phyloP scores from a whole-genome alignment of 495 filamentous ascomycete species.

The Aspergillus indologenus region DNA sequence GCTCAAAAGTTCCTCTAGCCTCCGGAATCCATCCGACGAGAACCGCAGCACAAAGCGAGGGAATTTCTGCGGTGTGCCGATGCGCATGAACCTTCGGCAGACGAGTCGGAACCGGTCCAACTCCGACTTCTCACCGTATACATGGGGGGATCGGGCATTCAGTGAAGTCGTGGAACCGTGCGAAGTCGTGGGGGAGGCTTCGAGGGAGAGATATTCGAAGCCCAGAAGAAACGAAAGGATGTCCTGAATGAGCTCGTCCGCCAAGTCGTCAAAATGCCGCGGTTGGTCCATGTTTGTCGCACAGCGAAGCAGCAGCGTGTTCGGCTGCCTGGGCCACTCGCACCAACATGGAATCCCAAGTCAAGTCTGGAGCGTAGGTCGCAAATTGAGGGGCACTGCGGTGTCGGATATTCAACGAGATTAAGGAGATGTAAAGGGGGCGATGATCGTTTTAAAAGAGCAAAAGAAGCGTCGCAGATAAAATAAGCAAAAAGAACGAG shows the following conservation, averaged over 20 bases:
- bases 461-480: conserved; percentile 7
- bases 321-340: conserved; percentile 35
- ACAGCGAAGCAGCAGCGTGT: conserved; percentile 34
- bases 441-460: conserved; percentile 3
- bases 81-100: conserved; percentile 59
- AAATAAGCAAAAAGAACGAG: conserved; percentile 18
- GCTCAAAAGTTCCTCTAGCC: conserved; percentile 47
- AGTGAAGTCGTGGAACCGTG: conserved; percentile 5
- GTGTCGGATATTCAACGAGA: conserved; percentile 13
- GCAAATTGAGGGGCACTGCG: conserved; percentile 12
- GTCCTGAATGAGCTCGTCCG: conserved; percentile 59
- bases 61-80: conserved; percentile 60
- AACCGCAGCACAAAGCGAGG: conserved; percentile 59
- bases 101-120: conserved; percentile 54
- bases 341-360: conserved; percentile 38
- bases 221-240: conserved; percentile 45
- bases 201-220: conserved; percentile 15
- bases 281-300: conserved; percentile 36
- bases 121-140: conserved; percentile 35
- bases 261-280: conserved; percentile 48
- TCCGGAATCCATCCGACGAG: conserved; percentile 53
- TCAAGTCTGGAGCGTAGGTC: conserved; percentile 11
- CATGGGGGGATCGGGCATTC: conserved; percentile 12
- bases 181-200: conserved; percentile 11
- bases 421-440: conserved; percentile 11